phyloP scores from a whole-genome alignment of 2,329 filamentous ascomycete species.

The Raffaelea arxii region DNA sequence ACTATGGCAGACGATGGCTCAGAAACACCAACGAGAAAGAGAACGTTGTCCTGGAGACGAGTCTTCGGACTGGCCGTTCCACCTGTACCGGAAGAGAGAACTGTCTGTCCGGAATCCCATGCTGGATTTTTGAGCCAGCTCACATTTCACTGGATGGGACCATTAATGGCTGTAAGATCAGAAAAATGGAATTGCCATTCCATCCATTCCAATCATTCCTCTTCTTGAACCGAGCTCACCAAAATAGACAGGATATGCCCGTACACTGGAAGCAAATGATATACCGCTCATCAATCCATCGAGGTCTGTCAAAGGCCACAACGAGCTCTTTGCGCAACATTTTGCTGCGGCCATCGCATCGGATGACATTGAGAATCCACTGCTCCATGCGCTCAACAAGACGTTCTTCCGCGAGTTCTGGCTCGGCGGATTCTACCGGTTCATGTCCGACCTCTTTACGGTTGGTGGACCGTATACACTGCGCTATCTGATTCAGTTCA shows the following conservation, averaged over 20 bases:
- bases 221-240: slow-evolving; percentile 7
- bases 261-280: slow-evolving; percentile 72
- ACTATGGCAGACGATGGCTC: too few species aligned
- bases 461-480: slow-evolving; percentile 78
- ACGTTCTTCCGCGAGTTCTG: slow-evolving; percentile 79
- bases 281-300: slow-evolving; percentile 83
- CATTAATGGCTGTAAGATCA: slow-evolving; percentile 63
- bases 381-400: slow-evolving; percentile 76
- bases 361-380: slow-evolving; percentile 59
- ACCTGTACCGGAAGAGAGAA: slow-evolving; percentile 42
- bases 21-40: too few species aligned
- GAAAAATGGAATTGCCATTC: neutral
- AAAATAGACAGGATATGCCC: slow-evolving; percentile 67
- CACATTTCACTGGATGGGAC: slow-evolving; percentile 84
- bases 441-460: slow-evolving; percentile 64
- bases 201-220: neutral
- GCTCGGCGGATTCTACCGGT: slow-evolving; percentile 66
- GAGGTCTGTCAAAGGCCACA: slow-evolving; percentile 60
- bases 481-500: slow-evolving; percentile 78
- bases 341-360: slow-evolving; percentile 59
- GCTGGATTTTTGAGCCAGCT: slow-evolving; percentile 67
- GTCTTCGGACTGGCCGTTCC: slow-evolving; percentile 26
- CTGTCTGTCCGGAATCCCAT: slow-evolving; percentile 56
- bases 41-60: too few species aligned
- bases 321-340: slow-evolving; percentile 54